A percentile compares a stretch with the other conserved stretches of the same genome.
Conservation (phyloP, 169 alveolate species). For the Neospora caninum region DNA sequence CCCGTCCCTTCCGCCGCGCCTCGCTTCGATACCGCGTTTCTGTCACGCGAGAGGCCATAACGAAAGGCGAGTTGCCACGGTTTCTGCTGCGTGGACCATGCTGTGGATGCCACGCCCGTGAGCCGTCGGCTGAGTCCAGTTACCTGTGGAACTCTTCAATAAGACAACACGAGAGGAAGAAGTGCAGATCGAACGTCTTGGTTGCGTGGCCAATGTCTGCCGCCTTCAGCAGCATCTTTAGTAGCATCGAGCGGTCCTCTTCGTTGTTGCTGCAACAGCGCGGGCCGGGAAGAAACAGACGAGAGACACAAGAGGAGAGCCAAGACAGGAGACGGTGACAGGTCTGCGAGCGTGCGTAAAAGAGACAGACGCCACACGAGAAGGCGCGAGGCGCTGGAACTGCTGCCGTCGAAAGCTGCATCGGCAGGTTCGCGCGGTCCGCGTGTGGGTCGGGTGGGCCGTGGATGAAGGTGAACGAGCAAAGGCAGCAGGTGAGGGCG, state of each 20-base stretch:
- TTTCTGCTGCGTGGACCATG: too few species aligned
- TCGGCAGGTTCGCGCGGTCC: too few species aligned
- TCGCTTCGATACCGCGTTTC: not conserved
- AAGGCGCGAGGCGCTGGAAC: too few species aligned
- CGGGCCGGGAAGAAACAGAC: not conserved
- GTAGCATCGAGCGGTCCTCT: not conserved
- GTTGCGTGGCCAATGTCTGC: slow-evolving; percentile 84
- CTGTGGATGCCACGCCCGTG: too few species aligned
- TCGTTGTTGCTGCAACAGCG: not conserved
- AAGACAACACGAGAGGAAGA: slow-evolving; percentile 75
- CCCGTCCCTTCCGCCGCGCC: not conserved
- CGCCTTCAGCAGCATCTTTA: slow-evolving; percentile 75
- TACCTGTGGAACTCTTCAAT: slow-evolving; percentile 76
- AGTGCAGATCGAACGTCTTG: slow-evolving; percentile 72
- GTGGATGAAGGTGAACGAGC: too few species aligned
- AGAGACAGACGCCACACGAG: too few species aligned
- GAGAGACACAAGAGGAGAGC: not conserved
- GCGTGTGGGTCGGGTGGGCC: too few species aligned
- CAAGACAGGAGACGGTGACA: not conserved
- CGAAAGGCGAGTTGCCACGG: too few species aligned
- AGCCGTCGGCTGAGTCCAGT: not conserved
- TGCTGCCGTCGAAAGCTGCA: too few species aligned
- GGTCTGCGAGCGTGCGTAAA: too few species aligned
- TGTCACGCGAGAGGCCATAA: too few species aligned
- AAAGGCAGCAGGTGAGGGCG: too few species aligned